Base-by-base conservation (phyloP, 257 asterid genomes). In the Petrea volubilis region DNA sequence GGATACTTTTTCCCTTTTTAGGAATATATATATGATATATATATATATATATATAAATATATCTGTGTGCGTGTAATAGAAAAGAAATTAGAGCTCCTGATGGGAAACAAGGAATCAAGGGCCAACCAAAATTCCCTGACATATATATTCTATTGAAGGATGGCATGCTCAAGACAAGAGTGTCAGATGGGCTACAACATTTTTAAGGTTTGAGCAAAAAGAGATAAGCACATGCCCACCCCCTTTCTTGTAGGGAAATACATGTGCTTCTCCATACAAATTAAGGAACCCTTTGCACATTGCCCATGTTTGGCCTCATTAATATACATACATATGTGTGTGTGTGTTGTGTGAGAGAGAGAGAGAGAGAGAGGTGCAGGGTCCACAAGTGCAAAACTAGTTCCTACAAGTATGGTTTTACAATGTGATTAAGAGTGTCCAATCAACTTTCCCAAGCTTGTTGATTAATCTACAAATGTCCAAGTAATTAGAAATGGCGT, bases 401-500 rank as follows among this genome's bases (percentile, higher is more conserved):
- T 2, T 62, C n/a, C 4, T 20, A 62, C 23, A 27, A 1, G 1
- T 40, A 15, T 13, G 71, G 44, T 63, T 23, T 49, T 58, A 44
- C 34, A 62, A 50, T 72, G 38, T 40, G 63, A 60, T 24, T 20
- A 31, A 44, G 40, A 24, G 68, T 74, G 74, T 75, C 86, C 65
- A 83, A 80, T 89, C 86, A 82, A 56, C 67, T 73, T 76, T 77
- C 61, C 72, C 72, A 46, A 49, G 73, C 79, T 74, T 75, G 75
- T 80, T 73, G 79, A 81, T 77, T 80, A 63, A 81, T 86, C 67
- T 62, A 84, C 78, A 84, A 77, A 79, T 76, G 81, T 81, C 81
- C 68, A 5, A 38, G 11, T 7, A 28, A 71, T 72, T 66, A 71
- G 56, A 64, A 7, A 68, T 59, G 17, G 20, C 6, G 47, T 41